A percentile compares a stretch with the other conserved stretches of the same genome.
phyloP scores from a whole-genome alignment of 768 basidiomycete genomes.

The Rhodosporidiobolus sp. region DNA sequence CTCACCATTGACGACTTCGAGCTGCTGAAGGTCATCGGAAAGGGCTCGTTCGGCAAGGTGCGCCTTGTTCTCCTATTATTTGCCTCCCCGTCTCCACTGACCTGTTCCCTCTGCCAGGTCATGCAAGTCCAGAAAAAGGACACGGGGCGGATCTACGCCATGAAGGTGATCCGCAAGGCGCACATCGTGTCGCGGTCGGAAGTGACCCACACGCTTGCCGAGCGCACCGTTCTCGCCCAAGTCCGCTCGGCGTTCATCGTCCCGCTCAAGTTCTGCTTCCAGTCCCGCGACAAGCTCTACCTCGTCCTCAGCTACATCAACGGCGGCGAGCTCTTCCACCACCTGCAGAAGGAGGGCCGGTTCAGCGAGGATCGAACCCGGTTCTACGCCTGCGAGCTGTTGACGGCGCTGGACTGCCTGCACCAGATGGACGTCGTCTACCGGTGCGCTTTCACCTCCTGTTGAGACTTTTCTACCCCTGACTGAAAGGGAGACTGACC shows the following conservation, averaged over 20 bases:
- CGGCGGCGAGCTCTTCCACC: conserved; percentile 95
- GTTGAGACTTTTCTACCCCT: neutral
- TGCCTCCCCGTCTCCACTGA: no score
- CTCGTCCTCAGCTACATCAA: conserved; percentile 86
- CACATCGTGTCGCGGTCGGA: conserved; percentile 91
- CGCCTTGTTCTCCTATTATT: conserved; percentile 5
- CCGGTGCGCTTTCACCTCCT: conserved; percentile 58
- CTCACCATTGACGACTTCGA: conserved; percentile 91
- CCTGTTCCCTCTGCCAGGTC: conserved; percentile 56
- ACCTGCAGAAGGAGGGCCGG: conserved; percentile 90
- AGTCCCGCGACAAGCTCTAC: conserved; percentile 92
- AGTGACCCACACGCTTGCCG: conserved; percentile 95
- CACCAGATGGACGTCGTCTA: conserved; percentile 98
- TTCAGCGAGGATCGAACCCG: conserved; percentile 90
- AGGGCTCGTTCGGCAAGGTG: conserved; percentile 95
- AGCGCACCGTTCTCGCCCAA: conserved; percentile 87
- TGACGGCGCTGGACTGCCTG: conserved; percentile 90
- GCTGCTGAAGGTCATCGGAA: conserved; percentile 92
- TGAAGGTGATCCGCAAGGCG: conserved; percentile 97
- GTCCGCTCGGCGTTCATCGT: conserved; percentile 97
- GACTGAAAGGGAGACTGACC: no score
- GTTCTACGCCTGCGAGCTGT: conserved; percentile 96
- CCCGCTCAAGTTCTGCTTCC: conserved; percentile 96
- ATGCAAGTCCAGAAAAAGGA: conserved; percentile 99
- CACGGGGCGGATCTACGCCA: conserved; percentile 89